These are phyloP conservation scores for Fusarium buxicola DNA, from an alignment of 2,329 filamentous ascomycete genomes.

Conservation along the genomic window DNA sequence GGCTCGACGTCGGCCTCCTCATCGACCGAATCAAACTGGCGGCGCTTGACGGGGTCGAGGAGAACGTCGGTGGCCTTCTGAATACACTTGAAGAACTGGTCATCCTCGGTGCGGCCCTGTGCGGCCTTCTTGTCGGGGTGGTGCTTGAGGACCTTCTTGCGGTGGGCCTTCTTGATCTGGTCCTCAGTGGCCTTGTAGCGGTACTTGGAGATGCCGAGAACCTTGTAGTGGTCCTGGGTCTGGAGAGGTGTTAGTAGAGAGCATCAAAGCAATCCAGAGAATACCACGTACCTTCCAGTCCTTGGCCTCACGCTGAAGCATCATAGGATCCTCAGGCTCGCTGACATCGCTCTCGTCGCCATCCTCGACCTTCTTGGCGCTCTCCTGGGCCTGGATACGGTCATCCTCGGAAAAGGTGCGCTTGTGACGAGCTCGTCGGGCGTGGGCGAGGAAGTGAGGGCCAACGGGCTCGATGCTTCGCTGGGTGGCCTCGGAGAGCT, in stretches of 20 bases:
- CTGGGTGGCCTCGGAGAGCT: constrained; percentile 80
- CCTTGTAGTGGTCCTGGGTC: constrained; percentile 97
- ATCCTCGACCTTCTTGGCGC: constrained; percentile 94
- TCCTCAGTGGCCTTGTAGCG: constrained; percentile 94
- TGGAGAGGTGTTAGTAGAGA: constrained; percentile 50
- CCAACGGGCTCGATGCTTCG: constrained; percentile 95
- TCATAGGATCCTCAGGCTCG: constrained; percentile 91
- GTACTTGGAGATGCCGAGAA: constrained; percentile 92
- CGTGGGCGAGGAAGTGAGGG: constrained; percentile 97
- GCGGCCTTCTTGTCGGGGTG: constrained; percentile 99
- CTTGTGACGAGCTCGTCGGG: constrained; percentile 93
- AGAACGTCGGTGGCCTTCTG: constrained; percentile 97
- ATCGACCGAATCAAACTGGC: constrained; percentile 97
- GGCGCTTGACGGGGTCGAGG: constrained; percentile 88
- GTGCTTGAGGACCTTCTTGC: constrained; percentile 99
- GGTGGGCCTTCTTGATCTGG: constrained; percentile 98
- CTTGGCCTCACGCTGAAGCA: constrained; percentile 94
- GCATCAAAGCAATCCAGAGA: neutral
- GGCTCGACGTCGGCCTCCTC: constrained; percentile 93
- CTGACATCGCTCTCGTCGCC: constrained; percentile 91
- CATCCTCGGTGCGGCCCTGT: constrained; percentile 86
- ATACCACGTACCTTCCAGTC: constrained; percentile 88
- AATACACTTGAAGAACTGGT: constrained; percentile 99
- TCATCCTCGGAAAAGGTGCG: constrained; percentile 99
- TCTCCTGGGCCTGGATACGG: constrained; percentile 93